Evolutionary conservation across 2,329 filamentous ascomycete genomes (phyloP).

Genomic region (Botrytis sinoallii): DNA sequence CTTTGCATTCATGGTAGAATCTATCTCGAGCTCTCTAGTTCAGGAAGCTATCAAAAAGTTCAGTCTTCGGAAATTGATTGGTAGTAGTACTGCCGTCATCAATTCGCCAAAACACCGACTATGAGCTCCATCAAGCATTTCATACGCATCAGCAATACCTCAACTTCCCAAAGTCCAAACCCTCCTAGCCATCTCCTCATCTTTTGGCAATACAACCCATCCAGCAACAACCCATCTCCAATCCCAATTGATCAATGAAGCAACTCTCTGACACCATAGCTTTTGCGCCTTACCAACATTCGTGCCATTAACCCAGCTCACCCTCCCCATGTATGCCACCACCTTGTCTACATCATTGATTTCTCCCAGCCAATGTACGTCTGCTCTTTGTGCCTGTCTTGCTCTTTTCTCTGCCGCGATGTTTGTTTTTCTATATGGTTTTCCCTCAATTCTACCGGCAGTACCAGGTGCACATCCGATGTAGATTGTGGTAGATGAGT

Average conservation of each 20-base stretch:
- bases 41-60: not conserved
- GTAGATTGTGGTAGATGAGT: constrained; percentile 1
- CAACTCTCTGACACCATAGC: not conserved
- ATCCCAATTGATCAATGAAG: not conserved
- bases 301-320: not conserved
- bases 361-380: not conserved
- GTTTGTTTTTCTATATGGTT: not conserved
- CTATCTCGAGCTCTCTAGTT: not conserved
- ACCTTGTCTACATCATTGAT: not conserved
- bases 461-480: not conserved
- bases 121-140: not conserved
- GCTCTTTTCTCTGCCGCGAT: not conserved
- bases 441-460: not conserved
- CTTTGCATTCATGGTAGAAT: not conserved
- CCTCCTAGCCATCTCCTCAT: not conserved
- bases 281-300: not conserved
- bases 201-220: not conserved
- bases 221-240: not conserved
- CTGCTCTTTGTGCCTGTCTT: not conserved
- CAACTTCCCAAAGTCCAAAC: not conserved
- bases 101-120: not conserved
- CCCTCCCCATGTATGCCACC: not conserved
- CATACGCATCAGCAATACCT: not conserved
- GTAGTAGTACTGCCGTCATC: not conserved
- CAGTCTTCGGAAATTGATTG: not conserved